A percentile compares a stretch with the other conserved stretches of the same genome.
phyloP scores from a whole-genome alignment of 1,139 yeast species.

The Sugiyamaella neomexicana region DNA sequence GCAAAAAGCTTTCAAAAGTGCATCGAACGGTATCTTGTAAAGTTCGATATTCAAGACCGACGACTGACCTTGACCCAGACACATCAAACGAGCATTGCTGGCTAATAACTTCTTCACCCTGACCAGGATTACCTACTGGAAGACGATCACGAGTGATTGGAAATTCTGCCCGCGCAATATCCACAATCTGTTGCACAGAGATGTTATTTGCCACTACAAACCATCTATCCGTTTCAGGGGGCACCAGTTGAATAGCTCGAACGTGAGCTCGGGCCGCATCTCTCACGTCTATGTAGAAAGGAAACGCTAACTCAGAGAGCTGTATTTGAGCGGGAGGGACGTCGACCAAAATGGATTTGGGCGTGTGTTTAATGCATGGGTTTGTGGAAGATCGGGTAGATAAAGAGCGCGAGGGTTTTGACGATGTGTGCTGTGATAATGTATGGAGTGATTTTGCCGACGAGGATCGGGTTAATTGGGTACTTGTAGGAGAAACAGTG shows the following conservation, averaged over 20 bases:
- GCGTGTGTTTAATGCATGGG: not conserved
- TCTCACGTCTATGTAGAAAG: constrained; percentile 32
- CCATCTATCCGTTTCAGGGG: constrained; percentile 30
- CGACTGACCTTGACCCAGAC: constrained; percentile 23
- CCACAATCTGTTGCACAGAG: constrained; percentile 30
- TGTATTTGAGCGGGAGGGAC: not conserved
- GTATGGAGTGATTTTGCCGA: constrained; percentile 3
- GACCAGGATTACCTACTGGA: constrained; percentile 25
- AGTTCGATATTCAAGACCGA: constrained; percentile 24
- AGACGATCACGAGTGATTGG: constrained; percentile 24
- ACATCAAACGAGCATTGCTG: constrained; percentile 31
- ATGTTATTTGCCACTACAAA: constrained; percentile 31
- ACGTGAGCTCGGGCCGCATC: constrained; percentile 32
- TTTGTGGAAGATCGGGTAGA: not conserved
- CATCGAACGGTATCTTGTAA: constrained; percentile 27
- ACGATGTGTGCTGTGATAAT: not conserved
- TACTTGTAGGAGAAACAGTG: not conserved
- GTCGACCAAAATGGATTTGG: not conserved
- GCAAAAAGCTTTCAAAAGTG: constrained; percentile 17
- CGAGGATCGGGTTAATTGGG: not conserved
- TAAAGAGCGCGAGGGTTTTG: constrained; percentile 1
- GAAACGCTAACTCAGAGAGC: constrained; percentile 25
- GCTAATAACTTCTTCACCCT: constrained; percentile 26
- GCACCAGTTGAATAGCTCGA: constrained; percentile 26
- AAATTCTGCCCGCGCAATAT: constrained; percentile 24